These are phyloP conservation scores for Cercis canadensis DNA, from an alignment of 306 rosid species.

Conservation along the genomic window DNA sequence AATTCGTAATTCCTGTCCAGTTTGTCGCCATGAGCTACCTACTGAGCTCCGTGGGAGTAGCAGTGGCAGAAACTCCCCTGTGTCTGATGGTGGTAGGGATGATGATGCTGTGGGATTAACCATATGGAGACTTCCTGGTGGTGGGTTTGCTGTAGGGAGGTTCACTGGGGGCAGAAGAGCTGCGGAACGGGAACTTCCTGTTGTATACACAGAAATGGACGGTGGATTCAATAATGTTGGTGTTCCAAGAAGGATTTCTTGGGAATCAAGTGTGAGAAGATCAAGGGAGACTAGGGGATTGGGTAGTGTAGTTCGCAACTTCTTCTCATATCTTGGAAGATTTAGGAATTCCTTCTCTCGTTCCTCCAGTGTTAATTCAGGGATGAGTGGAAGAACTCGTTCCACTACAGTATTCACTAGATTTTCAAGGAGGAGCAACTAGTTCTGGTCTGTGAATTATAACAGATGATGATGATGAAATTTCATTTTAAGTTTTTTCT, in stretches of 20 bases:
- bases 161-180: conserved; percentile 69
- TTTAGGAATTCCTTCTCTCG: conserved; percentile 51
- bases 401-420: conserved; percentile 48
- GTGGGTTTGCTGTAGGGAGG: conserved; percentile 85
- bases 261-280: conserved; percentile 55
- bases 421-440: conserved; percentile 47
- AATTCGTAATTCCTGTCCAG: conserved; percentile 75
- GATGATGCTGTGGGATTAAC: conserved; percentile 67
- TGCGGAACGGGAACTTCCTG: conserved; percentile 71
- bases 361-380: conserved; percentile 38
- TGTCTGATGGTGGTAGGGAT: conserved; percentile 35
- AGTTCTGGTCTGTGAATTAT: conserved; percentile 40
- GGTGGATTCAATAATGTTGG: conserved; percentile 67
- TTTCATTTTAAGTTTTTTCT: conserved; percentile 1
- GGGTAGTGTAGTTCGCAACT: conserved; percentile 43
- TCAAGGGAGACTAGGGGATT: conserved; percentile 61
- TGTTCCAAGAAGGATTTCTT: conserved; percentile 63
- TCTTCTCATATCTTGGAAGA: conserved; percentile 60
- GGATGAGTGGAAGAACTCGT: conserved; percentile 36
- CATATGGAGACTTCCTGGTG: conserved; percentile 79
- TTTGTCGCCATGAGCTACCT: conserved; percentile 72
- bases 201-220: conserved; percentile 77
- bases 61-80: conserved; percentile 52
- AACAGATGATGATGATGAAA: conserved; percentile 50
- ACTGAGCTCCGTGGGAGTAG: conserved; percentile 47